Evolutionary conservation across 2,329 filamentous ascomycete species (phyloP).

Genomic region (Ambrosiella cleistominuta): DNA sequence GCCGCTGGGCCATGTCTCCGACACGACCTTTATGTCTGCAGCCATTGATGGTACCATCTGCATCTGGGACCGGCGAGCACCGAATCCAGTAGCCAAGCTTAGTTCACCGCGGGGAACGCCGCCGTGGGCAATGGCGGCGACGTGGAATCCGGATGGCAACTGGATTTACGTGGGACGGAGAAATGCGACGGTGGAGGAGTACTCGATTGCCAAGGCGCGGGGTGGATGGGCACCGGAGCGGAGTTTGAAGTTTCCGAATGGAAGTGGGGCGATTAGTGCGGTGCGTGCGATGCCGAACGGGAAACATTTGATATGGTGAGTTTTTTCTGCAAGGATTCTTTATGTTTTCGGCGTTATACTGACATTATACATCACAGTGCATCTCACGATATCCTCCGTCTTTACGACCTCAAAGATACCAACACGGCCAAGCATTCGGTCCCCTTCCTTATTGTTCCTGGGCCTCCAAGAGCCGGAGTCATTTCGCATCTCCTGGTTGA

Average conservation of each 20-base stretch:
- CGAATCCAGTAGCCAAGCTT: conserved; percentile 63
- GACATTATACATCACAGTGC: conserved; percentile 35
- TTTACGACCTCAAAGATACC: conserved; percentile 69
- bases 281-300: conserved; percentile 85
- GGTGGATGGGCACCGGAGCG: conserved; percentile 56
- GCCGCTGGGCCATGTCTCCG: conserved; percentile 36
- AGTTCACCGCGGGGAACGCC: conserved; percentile 57
- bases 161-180: conserved; percentile 82
- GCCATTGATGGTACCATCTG: conserved; percentile 74
- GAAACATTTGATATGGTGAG: conserved; percentile 64
- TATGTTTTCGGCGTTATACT: background rate
- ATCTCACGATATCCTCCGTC: conserved; percentile 77
- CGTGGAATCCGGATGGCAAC: conserved; percentile 92
- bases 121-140: conserved; percentile 94
- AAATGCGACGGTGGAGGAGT: conserved; percentile 90
- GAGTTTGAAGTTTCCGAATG: conserved; percentile 71
- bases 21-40: conserved; percentile 73
- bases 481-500: conserved; percentile 78
- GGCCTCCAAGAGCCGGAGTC: conserved; percentile 65
- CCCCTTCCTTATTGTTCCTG: conserved; percentile 91
- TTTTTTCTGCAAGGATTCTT: conserved; percentile 1
- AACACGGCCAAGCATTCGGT: conserved; percentile 55
- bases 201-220: conserved; percentile 58
- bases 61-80: conserved; percentile 79
- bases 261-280: conserved; percentile 77